A percentile compares a stretch with the other conserved stretches of the same genome.
phyloP scores from a whole-genome alignment of 805 yeast species.

The Zygosaccharomyces lentus region DNA sequence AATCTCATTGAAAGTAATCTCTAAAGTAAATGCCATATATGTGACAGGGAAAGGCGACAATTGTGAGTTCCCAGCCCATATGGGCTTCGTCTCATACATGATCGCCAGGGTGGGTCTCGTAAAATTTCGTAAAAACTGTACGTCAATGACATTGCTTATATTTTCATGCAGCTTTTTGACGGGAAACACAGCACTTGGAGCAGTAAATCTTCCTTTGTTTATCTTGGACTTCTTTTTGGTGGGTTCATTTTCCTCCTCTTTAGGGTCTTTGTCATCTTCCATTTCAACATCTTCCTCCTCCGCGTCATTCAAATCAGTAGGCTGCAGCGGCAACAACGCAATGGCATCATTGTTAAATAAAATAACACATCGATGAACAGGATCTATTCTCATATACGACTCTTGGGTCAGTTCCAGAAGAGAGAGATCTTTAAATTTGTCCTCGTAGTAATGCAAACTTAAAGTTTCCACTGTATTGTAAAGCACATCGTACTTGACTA shows the following conservation, averaged over 20 bases:
- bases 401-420: constrained; percentile 32
- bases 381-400: constrained; percentile 56
- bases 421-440: constrained; percentile 49
- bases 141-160: constrained; percentile 61
- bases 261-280: constrained; percentile 35
- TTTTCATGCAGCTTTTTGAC: constrained; percentile 53
- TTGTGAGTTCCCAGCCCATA: constrained; percentile 67
- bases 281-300: constrained; percentile 36
- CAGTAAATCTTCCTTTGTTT: constrained; percentile 13
- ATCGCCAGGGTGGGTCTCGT: constrained; percentile 79
- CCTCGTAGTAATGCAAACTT: constrained; percentile 84
- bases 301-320: constrained; percentile 42
- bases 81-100: constrained; percentile 50
- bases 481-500: constrained; percentile 63
- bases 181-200: constrained; percentile 52
- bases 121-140: constrained; percentile 67
- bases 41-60: constrained; percentile 22
- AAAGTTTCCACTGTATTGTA: constrained; percentile 58
- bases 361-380: constrained; percentile 52
- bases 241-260: constrained; percentile 33
- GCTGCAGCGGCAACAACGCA: constrained; percentile 64
- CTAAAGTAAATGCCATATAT: constrained; percentile 44
- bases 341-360: constrained; percentile 63
- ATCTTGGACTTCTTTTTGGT: constrained; percentile 10
- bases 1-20: constrained; percentile 38